phyloP scores from a whole-genome alignment of 1,139 yeast species.

The Yamadazyma trypodendri region DNA sequence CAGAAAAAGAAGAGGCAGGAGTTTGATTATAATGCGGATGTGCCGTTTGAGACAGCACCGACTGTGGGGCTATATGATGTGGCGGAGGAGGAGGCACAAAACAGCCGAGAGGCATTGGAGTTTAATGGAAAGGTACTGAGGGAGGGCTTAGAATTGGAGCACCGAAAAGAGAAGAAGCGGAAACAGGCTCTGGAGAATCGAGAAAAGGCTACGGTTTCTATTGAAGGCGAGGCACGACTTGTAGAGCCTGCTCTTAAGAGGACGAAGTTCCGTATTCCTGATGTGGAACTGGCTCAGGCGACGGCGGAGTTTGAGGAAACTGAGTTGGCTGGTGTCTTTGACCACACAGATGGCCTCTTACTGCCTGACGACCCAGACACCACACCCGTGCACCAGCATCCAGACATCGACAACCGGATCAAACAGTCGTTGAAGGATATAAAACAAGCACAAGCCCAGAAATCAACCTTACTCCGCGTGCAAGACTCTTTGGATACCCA shows the following conservation, averaged over 20 bases:
- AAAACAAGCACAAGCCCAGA: constrained; percentile 15
- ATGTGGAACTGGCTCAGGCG: constrained; percentile 4
- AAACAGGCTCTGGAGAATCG: constrained; percentile 14
- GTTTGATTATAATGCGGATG: constrained; percentile 80
- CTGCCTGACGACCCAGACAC: constrained; percentile 5
- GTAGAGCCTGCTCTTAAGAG: constrained; percentile 37
- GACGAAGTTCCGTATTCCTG: constrained; percentile 54
- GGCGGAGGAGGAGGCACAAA: constrained; percentile 49
- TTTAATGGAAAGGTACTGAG: constrained; percentile 49
- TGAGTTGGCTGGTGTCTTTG: constrained; percentile 16
- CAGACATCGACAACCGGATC: constrained; percentile 35
- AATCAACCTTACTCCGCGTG: constrained; percentile 18
- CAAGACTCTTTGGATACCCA: constrained; percentile 1
- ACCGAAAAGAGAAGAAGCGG: constrained; percentile 30
- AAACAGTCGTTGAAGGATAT: constrained; percentile 24
- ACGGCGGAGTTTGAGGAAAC: constrained; percentile 9
- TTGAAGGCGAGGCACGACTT: constrained; percentile 37
- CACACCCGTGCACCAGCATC: no score
- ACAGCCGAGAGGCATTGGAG: constrained; percentile 33
- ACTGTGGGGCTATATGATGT: constrained; percentile 70
- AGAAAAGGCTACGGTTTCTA: constrained; percentile 13
- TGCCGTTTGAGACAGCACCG: constrained; percentile 79
- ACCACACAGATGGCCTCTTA: not conserved
- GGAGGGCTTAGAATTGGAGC: constrained; percentile 47
- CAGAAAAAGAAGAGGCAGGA: constrained; percentile 54